phyloP scores from a whole-genome alignment of 371 early-diverging fungal genomes.

The Antonospora locustae region DNA sequence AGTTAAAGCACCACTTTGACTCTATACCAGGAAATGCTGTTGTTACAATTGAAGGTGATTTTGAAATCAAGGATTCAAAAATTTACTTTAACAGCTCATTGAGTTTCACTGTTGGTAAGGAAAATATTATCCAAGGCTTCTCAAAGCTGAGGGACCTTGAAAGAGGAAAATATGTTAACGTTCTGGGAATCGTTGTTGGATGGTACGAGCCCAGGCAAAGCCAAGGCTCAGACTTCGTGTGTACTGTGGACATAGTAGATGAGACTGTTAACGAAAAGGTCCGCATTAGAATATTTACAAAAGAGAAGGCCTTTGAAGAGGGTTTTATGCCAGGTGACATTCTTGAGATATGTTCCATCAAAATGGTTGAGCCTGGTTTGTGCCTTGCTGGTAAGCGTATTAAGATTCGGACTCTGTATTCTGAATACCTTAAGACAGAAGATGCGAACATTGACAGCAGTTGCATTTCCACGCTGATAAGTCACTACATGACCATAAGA shows the following conservation, averaged over 20 bases:
- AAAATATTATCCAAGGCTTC: too few relatives aligned
- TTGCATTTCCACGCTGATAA: neutral
- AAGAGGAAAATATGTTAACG: neutral
- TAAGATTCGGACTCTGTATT: neutral
- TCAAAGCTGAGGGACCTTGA: neutral
- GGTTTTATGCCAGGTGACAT: conserved; percentile 3
- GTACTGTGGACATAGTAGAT: conserved; percentile 16
- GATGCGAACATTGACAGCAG: neutral
- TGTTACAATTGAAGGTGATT: too few relatives aligned
- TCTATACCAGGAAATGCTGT: too few relatives aligned
- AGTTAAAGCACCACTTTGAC: too few relatives aligned
- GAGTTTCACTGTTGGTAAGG: too few relatives aligned
- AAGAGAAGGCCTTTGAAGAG: neutral
- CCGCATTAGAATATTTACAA: conserved; percentile 18
- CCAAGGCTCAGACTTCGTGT: conserved; percentile 14
- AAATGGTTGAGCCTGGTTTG: neutral
- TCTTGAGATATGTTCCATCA: neutral
- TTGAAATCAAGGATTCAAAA: too few relatives aligned
- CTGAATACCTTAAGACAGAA: neutral
- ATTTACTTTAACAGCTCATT: too few relatives aligned
- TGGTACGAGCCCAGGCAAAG: conserved; percentile 1
- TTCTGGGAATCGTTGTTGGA: conserved; percentile 1
- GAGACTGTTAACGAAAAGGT: conserved; percentile 5
- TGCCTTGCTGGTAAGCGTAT: neutral
- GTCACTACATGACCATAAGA: neutral